phyloP scores from a whole-genome alignment of 441 rosid species.

The Theobroma grandiflorum region DNA sequence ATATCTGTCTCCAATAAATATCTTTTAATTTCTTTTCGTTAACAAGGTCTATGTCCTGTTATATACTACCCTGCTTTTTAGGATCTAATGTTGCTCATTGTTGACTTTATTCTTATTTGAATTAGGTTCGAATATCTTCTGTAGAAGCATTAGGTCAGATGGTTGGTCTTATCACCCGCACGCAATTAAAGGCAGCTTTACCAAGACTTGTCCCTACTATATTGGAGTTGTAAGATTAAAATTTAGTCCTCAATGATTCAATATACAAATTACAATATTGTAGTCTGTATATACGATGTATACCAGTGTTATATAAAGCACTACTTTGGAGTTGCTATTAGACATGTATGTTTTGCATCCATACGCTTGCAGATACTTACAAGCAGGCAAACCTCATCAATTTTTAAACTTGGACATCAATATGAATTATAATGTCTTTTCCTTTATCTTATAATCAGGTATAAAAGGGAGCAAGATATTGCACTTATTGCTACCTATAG shows the following conservation, averaged over 20 bases:
- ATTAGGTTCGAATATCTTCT: slow-evolving; percentile 86
- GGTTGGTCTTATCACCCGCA: slow-evolving; percentile 89
- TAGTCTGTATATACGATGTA: slow-evolving; percentile 2
- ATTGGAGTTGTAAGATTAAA: slow-evolving; percentile 82
- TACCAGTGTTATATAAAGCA: slow-evolving; percentile 3
- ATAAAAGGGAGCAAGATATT: slow-evolving; percentile 83
- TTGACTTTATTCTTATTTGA: slow-evolving; percentile 36
- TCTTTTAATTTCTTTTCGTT: slow-evolving; percentile 17
- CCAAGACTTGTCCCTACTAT: slow-evolving; percentile 91
- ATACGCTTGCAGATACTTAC: neutral
- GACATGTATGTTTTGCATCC: neutral
- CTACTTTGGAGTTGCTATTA: slow-evolving; percentile 16
- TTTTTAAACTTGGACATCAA: slow-evolving; percentile 19
- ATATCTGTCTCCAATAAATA: neutral
- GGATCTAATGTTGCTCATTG: slow-evolving; percentile 5
- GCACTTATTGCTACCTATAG: slow-evolving; percentile 87
- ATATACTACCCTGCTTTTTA: neutral
- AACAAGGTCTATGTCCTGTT: slow-evolving; percentile 13
- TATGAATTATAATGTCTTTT: slow-evolving; percentile 22
- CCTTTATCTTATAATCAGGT: slow-evolving; percentile 53
- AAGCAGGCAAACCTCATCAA: neutral
- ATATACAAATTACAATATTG: neutral
- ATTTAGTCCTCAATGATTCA: slow-evolving; percentile 20
- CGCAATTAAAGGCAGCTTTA: slow-evolving; percentile 91
- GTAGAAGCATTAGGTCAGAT: slow-evolving; percentile 98